Evolutionary conservation across 1,284 basidiomycete genomes (phyloP).

Genomic region (Ustilago xerochloae): DNA sequence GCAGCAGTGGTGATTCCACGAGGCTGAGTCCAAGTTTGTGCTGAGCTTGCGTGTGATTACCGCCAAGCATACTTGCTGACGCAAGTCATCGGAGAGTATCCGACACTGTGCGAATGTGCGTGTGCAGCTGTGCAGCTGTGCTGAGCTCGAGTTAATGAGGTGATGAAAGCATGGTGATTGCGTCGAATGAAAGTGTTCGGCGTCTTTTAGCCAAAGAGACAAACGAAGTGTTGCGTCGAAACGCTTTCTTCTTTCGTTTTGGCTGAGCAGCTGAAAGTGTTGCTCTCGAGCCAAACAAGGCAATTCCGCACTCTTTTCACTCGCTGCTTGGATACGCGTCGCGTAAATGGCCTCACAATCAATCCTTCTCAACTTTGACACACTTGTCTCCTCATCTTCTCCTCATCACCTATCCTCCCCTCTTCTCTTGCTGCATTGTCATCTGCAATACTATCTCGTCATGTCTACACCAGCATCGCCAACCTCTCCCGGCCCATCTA

Average conservation of each 20-base stretch:
- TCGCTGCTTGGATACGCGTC: conserved; percentile 23
- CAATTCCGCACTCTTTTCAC: background rate
- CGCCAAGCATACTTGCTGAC: background rate
- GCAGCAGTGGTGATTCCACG: too few species aligned
- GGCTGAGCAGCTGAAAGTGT: conserved; percentile 27
- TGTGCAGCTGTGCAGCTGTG: too few species aligned
- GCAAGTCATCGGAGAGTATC: background rate
- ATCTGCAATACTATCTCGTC: background rate
- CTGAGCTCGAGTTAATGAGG: too few species aligned
- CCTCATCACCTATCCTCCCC: background rate
- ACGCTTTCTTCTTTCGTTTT: too few species aligned
- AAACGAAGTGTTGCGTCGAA: too few species aligned
- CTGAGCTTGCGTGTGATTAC: background rate
- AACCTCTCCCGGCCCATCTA: conserved; percentile 12
- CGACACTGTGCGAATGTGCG: background rate
- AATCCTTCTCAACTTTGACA: background rate
- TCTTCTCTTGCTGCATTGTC: background rate
- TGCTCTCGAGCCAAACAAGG: conserved; percentile 3
- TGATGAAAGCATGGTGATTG: background rate
- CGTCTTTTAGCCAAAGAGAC: too few species aligned
- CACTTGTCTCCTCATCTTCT: too few species aligned
- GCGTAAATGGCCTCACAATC: conserved; percentile 23
- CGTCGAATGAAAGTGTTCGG: background rate
- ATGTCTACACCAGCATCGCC: conserved; percentile 21
- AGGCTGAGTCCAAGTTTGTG: background rate